phyloP scores from a whole-genome alignment of 108 stramenopile species.

The Cylindrotheca fusiformis region DNA sequence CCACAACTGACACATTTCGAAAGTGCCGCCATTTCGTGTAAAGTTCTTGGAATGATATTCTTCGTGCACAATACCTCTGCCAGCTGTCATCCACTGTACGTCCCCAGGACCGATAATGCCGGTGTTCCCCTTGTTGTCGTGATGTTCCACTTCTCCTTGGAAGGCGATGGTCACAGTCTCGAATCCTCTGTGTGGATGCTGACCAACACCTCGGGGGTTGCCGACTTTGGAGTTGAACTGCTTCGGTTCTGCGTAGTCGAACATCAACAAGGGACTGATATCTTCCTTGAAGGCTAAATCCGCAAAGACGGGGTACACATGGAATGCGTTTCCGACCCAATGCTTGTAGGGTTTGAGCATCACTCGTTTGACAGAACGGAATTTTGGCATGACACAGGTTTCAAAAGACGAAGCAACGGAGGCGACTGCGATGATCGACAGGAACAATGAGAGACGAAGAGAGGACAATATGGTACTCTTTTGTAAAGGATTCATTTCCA shows the following conservation, averaged over 20 bases:
- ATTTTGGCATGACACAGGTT: conserved; percentile 22
- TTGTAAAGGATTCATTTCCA: no score
- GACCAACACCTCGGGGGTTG: conserved; percentile 66
- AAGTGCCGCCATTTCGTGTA: conserved; percentile 52
- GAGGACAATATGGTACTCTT: no score
- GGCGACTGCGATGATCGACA: no score
- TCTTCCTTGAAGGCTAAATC: conserved; percentile 76
- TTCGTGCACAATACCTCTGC: conserved; percentile 87
- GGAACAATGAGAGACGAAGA: no score
- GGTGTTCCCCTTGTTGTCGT: conserved; percentile 74
- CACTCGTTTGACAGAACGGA: conserved; percentile 36
- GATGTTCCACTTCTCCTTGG: conserved; percentile 88
- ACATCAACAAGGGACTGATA: conserved; percentile 79
- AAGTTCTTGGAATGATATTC: conserved; percentile 80
- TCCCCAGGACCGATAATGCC: conserved; percentile 78
- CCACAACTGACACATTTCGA: conserved; percentile 91
- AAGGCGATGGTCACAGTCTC: conserved; percentile 71
- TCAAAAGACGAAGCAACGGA: no score
- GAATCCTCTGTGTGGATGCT: conserved; percentile 76
- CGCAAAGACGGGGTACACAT: conserved; percentile 81
- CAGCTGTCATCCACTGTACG: conserved; percentile 97
- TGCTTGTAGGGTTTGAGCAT: conserved; percentile 49
- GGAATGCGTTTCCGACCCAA: conserved; percentile 86
- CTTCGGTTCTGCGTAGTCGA: conserved; percentile 80
- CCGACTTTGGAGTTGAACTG: conserved; percentile 37